Conservation (phyloP, 176 grass and related monocot species). For the Carex kokanica region DNA sequence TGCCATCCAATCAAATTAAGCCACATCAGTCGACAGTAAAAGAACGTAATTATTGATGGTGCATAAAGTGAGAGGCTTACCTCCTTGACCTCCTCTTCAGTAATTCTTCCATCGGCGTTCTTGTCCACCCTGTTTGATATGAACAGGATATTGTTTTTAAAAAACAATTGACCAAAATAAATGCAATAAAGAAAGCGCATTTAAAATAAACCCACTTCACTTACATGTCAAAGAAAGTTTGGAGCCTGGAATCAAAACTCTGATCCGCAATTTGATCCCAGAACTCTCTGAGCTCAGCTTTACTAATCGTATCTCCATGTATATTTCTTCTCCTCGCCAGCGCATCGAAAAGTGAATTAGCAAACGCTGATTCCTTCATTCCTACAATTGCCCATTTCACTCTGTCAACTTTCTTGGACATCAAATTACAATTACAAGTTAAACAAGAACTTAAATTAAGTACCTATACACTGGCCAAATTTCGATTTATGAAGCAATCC, state of each 20-base stretch:
- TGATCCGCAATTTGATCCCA: conserved; percentile 93
- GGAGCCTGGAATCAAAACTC: conserved; percentile 89
- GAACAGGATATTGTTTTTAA: background rate
- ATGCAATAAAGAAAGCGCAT: background rate
- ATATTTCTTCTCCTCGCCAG: conserved; percentile 69
- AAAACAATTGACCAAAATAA: conserved; percentile 7
- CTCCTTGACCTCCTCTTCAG: conserved; percentile 78
- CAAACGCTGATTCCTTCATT: conserved; percentile 81
- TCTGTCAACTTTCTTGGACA: background rate
- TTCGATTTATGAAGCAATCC: conserved; percentile 60
- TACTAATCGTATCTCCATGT: conserved; percentile 61
- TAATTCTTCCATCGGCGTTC: conserved; percentile 83
- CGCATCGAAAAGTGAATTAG: conserved; percentile 81
- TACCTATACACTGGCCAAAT: conserved; percentile 95
- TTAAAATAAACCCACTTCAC: background rate
- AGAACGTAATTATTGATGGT: conserved; percentile 14
- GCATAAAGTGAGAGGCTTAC: conserved; percentile 15
- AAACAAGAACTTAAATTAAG: background rate
- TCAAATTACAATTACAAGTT: background rate
- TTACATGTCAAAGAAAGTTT: conserved; percentile 98
- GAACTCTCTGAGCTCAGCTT: conserved; percentile 83
- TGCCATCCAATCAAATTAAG: background rate
- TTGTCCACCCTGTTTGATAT: conserved; percentile 71
- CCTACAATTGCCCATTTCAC: conserved; percentile 36
- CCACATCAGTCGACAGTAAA: background rate